phyloP scores from a whole-genome alignment of 441 rosid genomes.

The California macrophylla region DNA sequence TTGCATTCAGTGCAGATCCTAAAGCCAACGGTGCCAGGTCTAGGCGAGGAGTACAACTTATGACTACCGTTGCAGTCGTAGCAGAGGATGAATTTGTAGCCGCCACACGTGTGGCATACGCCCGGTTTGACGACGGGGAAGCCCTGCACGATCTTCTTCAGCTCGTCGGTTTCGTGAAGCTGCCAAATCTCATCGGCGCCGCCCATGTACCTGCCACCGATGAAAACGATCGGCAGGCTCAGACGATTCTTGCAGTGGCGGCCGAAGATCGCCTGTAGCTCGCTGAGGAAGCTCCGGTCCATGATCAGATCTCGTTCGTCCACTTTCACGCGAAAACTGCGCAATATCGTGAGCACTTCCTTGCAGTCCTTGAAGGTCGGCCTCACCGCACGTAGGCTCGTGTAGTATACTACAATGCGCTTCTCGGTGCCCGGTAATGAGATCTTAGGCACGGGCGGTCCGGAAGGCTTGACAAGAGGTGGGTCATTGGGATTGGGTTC shows the following conservation, averaged over 20 bases:
- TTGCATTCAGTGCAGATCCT: slow-evolving; percentile 41
- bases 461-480: not conserved
- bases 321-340: slow-evolving; percentile 43
- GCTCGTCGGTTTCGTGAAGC: slow-evolving; percentile 58
- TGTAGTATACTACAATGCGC: slow-evolving; percentile 49
- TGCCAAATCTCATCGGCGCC: slow-evolving; percentile 51
- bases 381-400: slow-evolving; percentile 51
- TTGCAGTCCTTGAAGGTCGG: slow-evolving; percentile 46
- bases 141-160: slow-evolving; percentile 42
- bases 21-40: slow-evolving; percentile 29
- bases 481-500: not conserved
- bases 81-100: slow-evolving; percentile 41
- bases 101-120: slow-evolving; percentile 42
- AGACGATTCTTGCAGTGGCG: slow-evolving; percentile 14
- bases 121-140: slow-evolving; percentile 27
- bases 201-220: slow-evolving; percentile 49
- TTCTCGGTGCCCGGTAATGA: slow-evolving; percentile 46
- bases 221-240: slow-evolving; percentile 45
- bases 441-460: slow-evolving; percentile 19
- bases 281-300: slow-evolving; percentile 43
- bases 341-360: slow-evolving; percentile 44
- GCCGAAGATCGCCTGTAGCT: slow-evolving; percentile 36
- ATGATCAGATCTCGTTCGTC: slow-evolving; percentile 69
- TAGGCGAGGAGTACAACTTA: slow-evolving; percentile 36
- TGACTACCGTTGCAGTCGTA: slow-evolving; percentile 48